These are phyloP conservation scores for Margaritispora aquatica DNA, from an alignment of 495 filamentous ascomycete genomes.

Conservation along the genomic window DNA sequence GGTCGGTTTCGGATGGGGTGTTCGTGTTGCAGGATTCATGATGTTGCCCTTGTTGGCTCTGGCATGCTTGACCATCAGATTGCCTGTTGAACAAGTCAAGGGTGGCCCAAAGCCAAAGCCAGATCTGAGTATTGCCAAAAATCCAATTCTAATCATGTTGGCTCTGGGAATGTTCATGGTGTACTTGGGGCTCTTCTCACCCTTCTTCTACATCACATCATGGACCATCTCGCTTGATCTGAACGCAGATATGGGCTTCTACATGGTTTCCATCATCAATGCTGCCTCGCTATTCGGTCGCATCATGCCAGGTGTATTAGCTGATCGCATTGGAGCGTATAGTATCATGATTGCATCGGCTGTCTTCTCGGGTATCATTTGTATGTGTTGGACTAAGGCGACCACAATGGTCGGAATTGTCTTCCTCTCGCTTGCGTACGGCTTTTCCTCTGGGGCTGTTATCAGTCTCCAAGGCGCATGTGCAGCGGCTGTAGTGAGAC, in stretches of 20 bases:
- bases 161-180: slow-evolving; percentile 50
- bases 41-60: slow-evolving; percentile 55
- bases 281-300: slow-evolving; percentile 61
- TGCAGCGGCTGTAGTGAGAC: neutral
- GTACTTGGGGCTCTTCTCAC: slow-evolving; percentile 65
- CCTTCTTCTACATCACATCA: slow-evolving; percentile 62
- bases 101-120: slow-evolving; percentile 2
- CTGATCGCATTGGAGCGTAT: slow-evolving; percentile 64
- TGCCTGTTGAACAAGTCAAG: slow-evolving; percentile 9
- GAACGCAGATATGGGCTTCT: slow-evolving; percentile 44
- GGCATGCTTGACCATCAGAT: slow-evolving; percentile 42
- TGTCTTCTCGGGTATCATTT: slow-evolving; percentile 50
- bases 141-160: slow-evolving; percentile 38
- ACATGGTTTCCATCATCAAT: slow-evolving; percentile 69
- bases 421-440: slow-evolving; percentile 57
- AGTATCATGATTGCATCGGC: slow-evolving; percentile 63
- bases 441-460: slow-evolving; percentile 59
- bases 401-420: slow-evolving; percentile 53
- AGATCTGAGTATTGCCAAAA: slow-evolving; percentile 30
- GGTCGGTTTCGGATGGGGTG: slow-evolving; percentile 66
- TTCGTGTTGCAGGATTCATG: slow-evolving; percentile 61
- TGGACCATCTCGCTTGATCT: slow-evolving; percentile 50
- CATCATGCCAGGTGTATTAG: slow-evolving; percentile 59
- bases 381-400: slow-evolving; percentile 60
- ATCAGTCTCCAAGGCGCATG: slow-evolving; percentile 15